These are phyloP conservation scores for Arthrobotrys entomopaga DNA, from an alignment of 2,329 filamentous ascomycete species.

Conservation along the genomic window DNA sequence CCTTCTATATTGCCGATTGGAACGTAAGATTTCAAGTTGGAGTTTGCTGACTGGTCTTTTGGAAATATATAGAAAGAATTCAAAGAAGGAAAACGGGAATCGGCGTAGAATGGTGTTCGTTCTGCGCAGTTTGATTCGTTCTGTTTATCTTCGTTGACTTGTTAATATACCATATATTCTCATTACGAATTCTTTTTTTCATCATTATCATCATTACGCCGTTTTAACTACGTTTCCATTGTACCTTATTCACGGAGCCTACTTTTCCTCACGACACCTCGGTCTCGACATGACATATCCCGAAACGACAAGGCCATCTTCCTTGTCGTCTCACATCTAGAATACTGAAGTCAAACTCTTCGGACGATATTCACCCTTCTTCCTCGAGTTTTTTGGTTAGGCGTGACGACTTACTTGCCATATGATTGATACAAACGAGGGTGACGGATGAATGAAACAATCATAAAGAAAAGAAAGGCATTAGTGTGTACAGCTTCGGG, in stretches of 20 bases:
- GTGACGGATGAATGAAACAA: background rate
- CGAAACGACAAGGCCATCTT: constrained; percentile 5
- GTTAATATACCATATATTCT: constrained; percentile 51
- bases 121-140: constrained; percentile 32
- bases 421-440: background rate
- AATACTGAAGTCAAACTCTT: constrained; percentile 42
- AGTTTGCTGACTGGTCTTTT: constrained; percentile 60
- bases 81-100: constrained; percentile 92
- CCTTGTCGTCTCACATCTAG: constrained; percentile 14
- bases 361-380: constrained; percentile 19
- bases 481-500: constrained; percentile 68
- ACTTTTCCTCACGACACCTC: constrained; percentile 27
- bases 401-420: constrained; percentile 2
- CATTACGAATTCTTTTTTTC: constrained; percentile 9
- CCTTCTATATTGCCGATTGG: background rate
- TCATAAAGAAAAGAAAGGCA: constrained; percentile 60
- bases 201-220: constrained; percentile 15
- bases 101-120: constrained; percentile 69
- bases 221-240: constrained; percentile 40
- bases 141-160: constrained; percentile 24
- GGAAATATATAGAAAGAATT: constrained; percentile 83
- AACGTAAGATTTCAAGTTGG: background rate
- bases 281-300: constrained; percentile 9
- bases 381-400: constrained; percentile 10
- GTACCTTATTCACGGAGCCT: constrained; percentile 47